These are phyloP conservation scores for Aegilops tauschii DNA, from an alignment of 176 grass and related monocot genomes.

Conservation along the genomic window DNA sequence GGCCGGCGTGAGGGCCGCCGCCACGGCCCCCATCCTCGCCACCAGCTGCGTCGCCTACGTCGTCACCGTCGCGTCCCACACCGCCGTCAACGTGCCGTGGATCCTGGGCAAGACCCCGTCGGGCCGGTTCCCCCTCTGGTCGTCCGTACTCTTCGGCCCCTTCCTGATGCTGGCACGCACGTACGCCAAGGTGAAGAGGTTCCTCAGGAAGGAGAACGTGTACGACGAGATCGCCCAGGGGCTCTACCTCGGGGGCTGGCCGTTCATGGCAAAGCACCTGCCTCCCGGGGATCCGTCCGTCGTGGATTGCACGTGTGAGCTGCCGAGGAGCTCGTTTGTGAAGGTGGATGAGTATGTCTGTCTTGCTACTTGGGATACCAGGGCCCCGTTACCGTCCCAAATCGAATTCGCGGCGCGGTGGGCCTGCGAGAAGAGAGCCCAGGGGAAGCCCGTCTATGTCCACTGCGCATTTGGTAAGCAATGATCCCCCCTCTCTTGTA, in stretches of 20 bases:
- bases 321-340: conserved; percentile 59
- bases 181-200: conserved; percentile 74
- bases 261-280: conserved; percentile 57
- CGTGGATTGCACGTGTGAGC: conserved; percentile 88
- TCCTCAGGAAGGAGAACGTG: conserved; percentile 65
- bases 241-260: conserved; percentile 69
- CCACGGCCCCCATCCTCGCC: conserved; percentile 43
- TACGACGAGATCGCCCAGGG: conserved; percentile 60
- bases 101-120: conserved; percentile 74
- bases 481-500: background rate
- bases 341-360: conserved; percentile 68
- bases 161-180: conserved; percentile 55
- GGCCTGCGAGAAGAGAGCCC: conserved; percentile 63
- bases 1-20: conserved; percentile 21
- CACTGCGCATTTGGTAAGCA: conserved; percentile 90
- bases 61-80: conserved; percentile 69
- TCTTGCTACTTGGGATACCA: conserved; percentile 77
- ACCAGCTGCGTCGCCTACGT: conserved; percentile 47
- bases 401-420: conserved; percentile 74
- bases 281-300: conserved; percentile 65
- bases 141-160: conserved; percentile 60
- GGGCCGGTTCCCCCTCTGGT: conserved; percentile 76
- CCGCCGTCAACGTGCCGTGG: conserved; percentile 67
- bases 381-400: conserved; percentile 53
- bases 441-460: conserved; percentile 69